Base-by-base conservation (phyloP, 1,284 basidiomycete genomes). In the Athelia sp. region DNA sequence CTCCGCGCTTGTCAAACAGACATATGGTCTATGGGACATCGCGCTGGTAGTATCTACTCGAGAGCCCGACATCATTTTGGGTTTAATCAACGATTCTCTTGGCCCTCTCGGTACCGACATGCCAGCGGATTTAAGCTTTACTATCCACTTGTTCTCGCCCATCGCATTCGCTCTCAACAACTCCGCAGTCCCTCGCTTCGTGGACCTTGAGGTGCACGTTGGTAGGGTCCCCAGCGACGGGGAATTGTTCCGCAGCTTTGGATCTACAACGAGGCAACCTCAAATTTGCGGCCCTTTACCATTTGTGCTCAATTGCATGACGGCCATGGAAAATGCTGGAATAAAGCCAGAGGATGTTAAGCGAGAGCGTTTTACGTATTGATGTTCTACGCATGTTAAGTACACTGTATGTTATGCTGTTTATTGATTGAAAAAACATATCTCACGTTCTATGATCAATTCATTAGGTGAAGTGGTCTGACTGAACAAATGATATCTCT, bases 41-140 rank as follows among this genome's bases (percentile, higher is more conserved):
- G 60, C 65, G 1, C 59, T 82, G 36, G 55, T 75, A 3, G 53
- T 81, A 2, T 70, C 78, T 0, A 76, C 78, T 4, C 64, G 73
- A 19, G 79, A 81, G 54, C 76, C 78, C 0, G 66, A 73, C 2
- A 65, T 78, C 2, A 60, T 79, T 13, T 50, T 78, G 3, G 58
- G 60, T 1, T 64, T 77, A 17, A 36, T 78, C 9, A 48, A 51
- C 1, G 52, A 54, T 2, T 65, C 70, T 1, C 49, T 68, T 34
- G 6, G 40, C 8, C 18, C 31, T 52, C 17, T 50, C 49, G 15
- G 51, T 63, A 1, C 47, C 50, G 13, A 47, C 70, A 29, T 29
- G 26, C n/a, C 44, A 29, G 4, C 48, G 65, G 26, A 62, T 47
- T 40, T 55, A 14, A 45, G 56, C 19, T 61, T 60, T 49, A 52